phyloP scores from a whole-genome alignment of 306 rosid species.

The Vachellia collinsii region DNA sequence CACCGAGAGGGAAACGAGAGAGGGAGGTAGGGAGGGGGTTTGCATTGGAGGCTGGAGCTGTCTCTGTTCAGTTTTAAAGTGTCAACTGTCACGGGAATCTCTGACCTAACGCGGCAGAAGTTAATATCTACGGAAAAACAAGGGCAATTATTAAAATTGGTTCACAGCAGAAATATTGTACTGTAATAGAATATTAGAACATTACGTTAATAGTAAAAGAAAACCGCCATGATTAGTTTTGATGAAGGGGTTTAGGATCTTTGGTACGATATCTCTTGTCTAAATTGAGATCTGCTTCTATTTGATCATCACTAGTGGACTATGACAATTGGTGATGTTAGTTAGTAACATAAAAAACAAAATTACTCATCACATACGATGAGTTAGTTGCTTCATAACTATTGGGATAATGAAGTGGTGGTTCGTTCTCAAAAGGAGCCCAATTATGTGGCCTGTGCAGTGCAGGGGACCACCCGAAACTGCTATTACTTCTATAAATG shows the following conservation, averaged over 20 bases:
- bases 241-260: constrained; percentile 49
- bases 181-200: neutral
- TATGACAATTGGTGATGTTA: neutral
- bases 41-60: neutral
- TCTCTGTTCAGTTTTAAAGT: constrained; percentile 50
- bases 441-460: neutral
- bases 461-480: neutral
- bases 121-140: neutral
- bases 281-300: constrained; percentile 37
- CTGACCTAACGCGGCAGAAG: constrained; percentile 32
- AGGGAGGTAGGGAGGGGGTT: constrained; percentile 16
- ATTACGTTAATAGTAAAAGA: neutral
- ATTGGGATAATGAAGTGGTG: constrained; percentile 5
- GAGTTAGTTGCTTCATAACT: constrained; percentile 29
- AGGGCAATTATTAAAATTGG: neutral
- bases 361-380: constrained; percentile 33
- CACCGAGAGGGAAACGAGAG: constrained; percentile 9
- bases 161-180: neutral
- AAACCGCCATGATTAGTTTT: constrained; percentile 28
- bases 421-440: constrained; percentile 19
- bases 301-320: constrained; percentile 9
- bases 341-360: constrained; percentile 1
- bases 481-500: neutral
- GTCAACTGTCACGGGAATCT: constrained; percentile 70
- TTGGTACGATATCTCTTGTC: constrained; percentile 36